These are phyloP conservation scores for Artemisia argyi DNA, from an alignment of 129 eudicot species.

Conservation along the genomic window DNA sequence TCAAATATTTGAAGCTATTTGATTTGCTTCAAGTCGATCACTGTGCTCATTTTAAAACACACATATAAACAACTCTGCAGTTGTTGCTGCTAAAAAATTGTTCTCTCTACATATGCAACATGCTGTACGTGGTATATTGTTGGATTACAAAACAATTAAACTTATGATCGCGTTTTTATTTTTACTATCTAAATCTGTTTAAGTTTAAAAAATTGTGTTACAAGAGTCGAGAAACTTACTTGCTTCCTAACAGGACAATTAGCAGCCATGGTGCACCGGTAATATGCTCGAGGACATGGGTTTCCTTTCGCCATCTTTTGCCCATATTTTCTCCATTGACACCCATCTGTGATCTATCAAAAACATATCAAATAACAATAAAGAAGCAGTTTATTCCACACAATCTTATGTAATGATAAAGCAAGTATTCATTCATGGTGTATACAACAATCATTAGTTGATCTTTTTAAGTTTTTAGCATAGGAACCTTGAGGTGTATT, in stretches of 20 bases:
- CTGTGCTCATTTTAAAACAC: no score
- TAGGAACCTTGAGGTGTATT: no score
- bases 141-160: no score
- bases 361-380: constrained; percentile 4
- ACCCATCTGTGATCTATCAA: constrained; percentile 73
- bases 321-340: constrained; percentile 90
- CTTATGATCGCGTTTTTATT: no score
- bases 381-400: background rate
- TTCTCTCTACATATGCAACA: no score
- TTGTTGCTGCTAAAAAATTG: no score
- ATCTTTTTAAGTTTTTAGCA: no score
- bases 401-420: background rate
- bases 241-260: constrained; percentile 90
- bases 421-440: background rate
- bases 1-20: no score
- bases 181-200: background rate
- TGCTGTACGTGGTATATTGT: no score
- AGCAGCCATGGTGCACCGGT: constrained; percentile 80
- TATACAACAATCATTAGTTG: background rate
- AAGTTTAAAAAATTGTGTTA: background rate
- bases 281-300: constrained; percentile 86
- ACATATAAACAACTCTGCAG: no score
- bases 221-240: constrained; percentile 32
- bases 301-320: constrained; percentile 89
- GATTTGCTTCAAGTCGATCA: no score